These are phyloP conservation scores for Isabelozyma gotoi DNA, from an alignment of 805 yeast genomes.

Conservation along the genomic window DNA sequence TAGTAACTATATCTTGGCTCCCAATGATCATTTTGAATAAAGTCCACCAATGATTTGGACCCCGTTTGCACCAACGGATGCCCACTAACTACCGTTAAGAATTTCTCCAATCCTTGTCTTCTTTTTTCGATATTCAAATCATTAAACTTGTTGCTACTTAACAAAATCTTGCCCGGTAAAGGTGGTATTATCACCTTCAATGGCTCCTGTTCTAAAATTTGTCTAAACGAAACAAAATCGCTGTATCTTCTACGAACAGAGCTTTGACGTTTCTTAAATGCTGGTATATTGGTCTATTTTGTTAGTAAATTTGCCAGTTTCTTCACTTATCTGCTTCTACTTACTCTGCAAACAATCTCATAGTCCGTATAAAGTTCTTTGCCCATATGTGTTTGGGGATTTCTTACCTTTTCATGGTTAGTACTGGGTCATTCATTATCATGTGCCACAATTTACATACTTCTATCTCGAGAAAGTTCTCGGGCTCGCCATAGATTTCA, in stretches of 20 bases:
- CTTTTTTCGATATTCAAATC: conserved; percentile 83
- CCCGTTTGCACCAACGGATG: conserved; percentile 94
- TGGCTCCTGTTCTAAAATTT: conserved; percentile 70
- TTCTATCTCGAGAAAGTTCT: conserved; percentile 89
- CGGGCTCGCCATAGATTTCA: conserved; percentile 91
- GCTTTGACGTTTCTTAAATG: conserved; percentile 64
- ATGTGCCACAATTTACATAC: conserved; percentile 36
- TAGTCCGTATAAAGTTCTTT: conserved; percentile 84
- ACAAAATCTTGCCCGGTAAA: conserved; percentile 84
- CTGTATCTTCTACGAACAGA: conserved; percentile 83
- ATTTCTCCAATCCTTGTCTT: conserved; percentile 78
- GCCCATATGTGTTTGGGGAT: conserved; percentile 73
- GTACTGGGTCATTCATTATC: conserved; percentile 9
- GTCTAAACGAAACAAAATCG: conserved; percentile 82
- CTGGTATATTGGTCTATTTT: conserved; percentile 81
- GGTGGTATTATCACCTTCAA: conserved; percentile 81
- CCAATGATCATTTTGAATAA: conserved; percentile 87
- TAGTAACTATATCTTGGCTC: conserved; percentile 26
- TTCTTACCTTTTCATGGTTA: conserved; percentile 43
- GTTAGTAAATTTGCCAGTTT: conserved; percentile 7
- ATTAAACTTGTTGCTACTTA: conserved; percentile 66
- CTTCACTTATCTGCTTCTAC: conserved; percentile 9
- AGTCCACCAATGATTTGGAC: conserved; percentile 69
- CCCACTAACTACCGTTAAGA: conserved; percentile 76
- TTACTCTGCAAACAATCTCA: conserved; percentile 73